phyloP scores from a whole-genome alignment of 306 rosid species.

The Prunus mira region DNA sequence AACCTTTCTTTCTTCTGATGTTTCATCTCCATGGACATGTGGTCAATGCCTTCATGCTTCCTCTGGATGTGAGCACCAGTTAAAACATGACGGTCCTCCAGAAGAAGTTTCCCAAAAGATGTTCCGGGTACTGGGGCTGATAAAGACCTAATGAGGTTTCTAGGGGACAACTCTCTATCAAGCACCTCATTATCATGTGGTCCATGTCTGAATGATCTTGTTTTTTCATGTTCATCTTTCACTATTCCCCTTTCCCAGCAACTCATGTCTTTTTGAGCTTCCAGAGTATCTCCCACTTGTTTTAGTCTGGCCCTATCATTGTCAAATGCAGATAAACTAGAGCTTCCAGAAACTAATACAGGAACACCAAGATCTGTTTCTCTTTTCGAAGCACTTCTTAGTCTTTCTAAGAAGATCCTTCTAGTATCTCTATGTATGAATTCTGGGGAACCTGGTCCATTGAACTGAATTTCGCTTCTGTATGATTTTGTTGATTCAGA shows the following conservation, averaged over 20 bases:
- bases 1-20: conserved; percentile 71
- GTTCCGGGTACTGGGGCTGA: conserved; percentile 98
- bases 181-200: conserved; percentile 40
- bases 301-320: conserved; percentile 36
- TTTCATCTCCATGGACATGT: conserved; percentile 39
- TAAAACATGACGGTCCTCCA: conserved; percentile 85
- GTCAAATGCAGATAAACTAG: conserved; percentile 44
- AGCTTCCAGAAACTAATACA: conserved; percentile 32
- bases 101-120: conserved; percentile 96
- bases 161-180: conserved; percentile 68
- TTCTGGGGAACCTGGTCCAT: conserved; percentile 58
- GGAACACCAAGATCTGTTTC: conserved; percentile 41
- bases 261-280: conserved; percentile 25
- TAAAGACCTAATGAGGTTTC: conserved; percentile 82
- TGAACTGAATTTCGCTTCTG: conserved; percentile 54
- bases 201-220: conserved; percentile 82
- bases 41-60: conserved; percentile 81
- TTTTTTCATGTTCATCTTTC: conserved; percentile 47
- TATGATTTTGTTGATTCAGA: conserved; percentile 78
- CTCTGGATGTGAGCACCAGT: conserved; percentile 89
- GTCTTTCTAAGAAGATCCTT: conserved; percentile 65
- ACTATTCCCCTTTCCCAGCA: conserved; percentile 53
- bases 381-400: conserved; percentile 48
- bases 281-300: conserved; percentile 32
- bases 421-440: conserved; percentile 66